Conservation (phyloP, 805 yeast species). For the Saccharomyces paradoxus region DNA sequence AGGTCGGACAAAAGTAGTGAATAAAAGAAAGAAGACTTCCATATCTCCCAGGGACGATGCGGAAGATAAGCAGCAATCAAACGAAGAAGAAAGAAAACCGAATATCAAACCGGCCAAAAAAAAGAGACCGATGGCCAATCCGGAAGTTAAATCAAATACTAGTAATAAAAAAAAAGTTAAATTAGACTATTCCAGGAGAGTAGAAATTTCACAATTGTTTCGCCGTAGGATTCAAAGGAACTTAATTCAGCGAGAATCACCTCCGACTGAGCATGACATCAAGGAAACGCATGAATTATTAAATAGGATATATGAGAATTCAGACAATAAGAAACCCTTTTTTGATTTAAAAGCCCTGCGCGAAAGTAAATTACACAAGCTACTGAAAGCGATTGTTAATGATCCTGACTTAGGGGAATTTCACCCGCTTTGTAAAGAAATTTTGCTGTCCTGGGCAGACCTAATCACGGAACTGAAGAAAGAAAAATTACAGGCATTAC, state of each 20-base stretch:
- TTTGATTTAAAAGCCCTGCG: slow-evolving; percentile 26
- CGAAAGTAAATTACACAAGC: slow-evolving; percentile 26
- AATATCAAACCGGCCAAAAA: not conserved
- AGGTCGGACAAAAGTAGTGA: slow-evolving; percentile 7
- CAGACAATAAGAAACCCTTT: slow-evolving; percentile 21
- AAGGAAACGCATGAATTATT: slow-evolving; percentile 24
- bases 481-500: slow-evolving; percentile 13
- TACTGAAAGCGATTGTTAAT: slow-evolving; percentile 24
- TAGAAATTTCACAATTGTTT: slow-evolving; percentile 24
- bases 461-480: slow-evolving; percentile 17
- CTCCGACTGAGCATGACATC: slow-evolving; percentile 21
- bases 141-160: not conserved
- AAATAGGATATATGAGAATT: slow-evolving; percentile 19
- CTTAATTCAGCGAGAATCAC: slow-evolving; percentile 24
- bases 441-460: slow-evolving; percentile 21
- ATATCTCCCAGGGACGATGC: not conserved
- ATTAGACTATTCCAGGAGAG: slow-evolving; percentile 20
- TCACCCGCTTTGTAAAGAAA: slow-evolving; percentile 22
- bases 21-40: slow-evolving; percentile 3
- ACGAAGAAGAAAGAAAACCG: not conserved
- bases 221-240: slow-evolving; percentile 28
- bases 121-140: not conserved
- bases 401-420: slow-evolving; percentile 22
- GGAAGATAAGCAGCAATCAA: not conserved
- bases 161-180: slow-evolving; percentile 9